These are phyloP conservation scores for Ambrosia artemisiifolia DNA, from an alignment of 129 eudicot species.

Conservation along the genomic window DNA sequence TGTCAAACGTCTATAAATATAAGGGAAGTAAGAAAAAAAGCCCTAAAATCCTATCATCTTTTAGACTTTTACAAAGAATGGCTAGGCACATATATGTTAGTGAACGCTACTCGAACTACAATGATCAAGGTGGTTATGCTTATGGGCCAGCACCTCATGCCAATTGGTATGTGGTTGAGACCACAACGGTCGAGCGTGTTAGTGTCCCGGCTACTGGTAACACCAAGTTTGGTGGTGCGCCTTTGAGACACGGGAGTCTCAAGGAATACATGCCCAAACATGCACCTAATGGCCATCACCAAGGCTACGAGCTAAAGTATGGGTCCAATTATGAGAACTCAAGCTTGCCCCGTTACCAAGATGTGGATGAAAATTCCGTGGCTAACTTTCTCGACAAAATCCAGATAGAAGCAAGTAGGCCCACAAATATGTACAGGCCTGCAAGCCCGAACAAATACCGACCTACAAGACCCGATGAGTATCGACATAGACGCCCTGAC, in stretches of 20 bases:
- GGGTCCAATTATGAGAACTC: conserved; percentile 20
- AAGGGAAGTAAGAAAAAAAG: background rate
- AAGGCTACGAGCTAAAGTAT: conserved; percentile 16
- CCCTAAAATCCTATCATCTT: background rate
- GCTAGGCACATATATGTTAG: conserved; percentile 16
- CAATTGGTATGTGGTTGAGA: conserved; percentile 29
- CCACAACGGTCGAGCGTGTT: conserved; percentile 23
- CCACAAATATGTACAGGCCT: background rate
- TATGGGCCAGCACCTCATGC: conserved; percentile 9
- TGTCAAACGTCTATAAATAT: background rate
- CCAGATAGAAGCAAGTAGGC: conserved; percentile 13
- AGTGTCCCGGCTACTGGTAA: conserved; percentile 15
- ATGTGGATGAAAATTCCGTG: background rate
- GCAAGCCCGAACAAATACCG: background rate
- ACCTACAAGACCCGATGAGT: background rate
- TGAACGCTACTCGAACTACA: conserved; percentile 8
- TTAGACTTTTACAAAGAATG: conserved; percentile 6
- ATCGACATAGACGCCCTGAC: background rate
- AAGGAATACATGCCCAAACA: background rate
- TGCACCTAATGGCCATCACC: conserved; percentile 6
- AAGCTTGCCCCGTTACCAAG: background rate
- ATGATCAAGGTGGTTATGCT: conserved; percentile 8
- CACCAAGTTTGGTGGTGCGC: background rate
- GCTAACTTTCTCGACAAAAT: conserved; percentile 21
- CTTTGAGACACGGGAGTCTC: background rate